Conservation (phyloP, 345 rosid genomes). For the Salix dunnii region DNA sequence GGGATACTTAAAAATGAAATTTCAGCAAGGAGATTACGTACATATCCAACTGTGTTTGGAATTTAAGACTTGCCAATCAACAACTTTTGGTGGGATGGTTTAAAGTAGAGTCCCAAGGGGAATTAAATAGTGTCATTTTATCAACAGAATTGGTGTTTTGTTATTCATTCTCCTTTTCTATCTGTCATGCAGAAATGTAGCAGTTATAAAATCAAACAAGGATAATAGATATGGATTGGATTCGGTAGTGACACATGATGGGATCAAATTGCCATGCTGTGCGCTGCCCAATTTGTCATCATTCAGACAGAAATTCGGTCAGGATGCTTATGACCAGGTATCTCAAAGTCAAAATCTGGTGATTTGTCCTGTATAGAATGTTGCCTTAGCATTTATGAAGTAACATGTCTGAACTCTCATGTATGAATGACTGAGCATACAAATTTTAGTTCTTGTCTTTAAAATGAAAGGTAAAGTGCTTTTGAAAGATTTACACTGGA, state of each 20-base stretch:
- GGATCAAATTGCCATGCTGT: conserved; percentile 71
- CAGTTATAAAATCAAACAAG: conserved; percentile 73
- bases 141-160: background rate
- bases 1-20: background rate
- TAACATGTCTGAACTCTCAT: background rate
- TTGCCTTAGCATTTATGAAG: background rate
- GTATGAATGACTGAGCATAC: background rate
- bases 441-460: background rate
- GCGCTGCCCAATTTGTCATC: conserved; percentile 51
- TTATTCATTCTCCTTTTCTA: background rate
- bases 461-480: background rate
- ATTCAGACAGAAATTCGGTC: conserved; percentile 54
- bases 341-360: conserved; percentile 5
- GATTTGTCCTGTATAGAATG: background rate
- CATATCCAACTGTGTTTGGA: background rate
- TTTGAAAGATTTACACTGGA: background rate
- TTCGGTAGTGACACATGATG: conserved; percentile 80
- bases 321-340: conserved; percentile 63
- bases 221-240: conserved; percentile 70
- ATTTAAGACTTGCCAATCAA: background rate
- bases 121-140: background rate
- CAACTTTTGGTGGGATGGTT: background rate
- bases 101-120: background rate
- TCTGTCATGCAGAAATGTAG: conserved; percentile 48
- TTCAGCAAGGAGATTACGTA: background rate